Evolutionary conservation across 2,329 filamentous ascomycete species (phyloP).

Genomic region (Aspergillus carbonarius): DNA sequence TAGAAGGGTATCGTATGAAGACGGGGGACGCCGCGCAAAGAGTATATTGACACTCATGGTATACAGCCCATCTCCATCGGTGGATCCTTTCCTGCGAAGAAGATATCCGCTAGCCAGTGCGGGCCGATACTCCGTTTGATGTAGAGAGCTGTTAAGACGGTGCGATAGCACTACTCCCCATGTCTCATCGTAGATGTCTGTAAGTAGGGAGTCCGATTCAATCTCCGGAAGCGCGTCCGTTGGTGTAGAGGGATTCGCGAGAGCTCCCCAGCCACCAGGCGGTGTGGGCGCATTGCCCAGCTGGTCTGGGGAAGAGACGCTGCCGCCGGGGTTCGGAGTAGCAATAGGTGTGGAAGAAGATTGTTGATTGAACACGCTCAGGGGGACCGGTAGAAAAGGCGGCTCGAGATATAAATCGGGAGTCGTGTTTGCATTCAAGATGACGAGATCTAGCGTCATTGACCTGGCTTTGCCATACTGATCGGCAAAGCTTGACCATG

Average conservation of each 20-base stretch:
- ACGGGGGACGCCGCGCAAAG: slow-evolving; percentile 30
- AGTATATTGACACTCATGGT: slow-evolving; percentile 45
- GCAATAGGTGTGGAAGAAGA: slow-evolving; percentile 39
- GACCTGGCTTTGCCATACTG: slow-evolving; percentile 39
- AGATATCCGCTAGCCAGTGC: slow-evolving; percentile 49
- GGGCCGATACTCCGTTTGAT: slow-evolving; percentile 43
- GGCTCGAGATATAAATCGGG: slow-evolving; percentile 38
- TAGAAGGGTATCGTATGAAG: slow-evolving; percentile 37
- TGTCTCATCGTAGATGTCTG: slow-evolving; percentile 60
- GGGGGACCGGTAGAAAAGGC: slow-evolving; percentile 32
- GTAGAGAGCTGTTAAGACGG: slow-evolving; percentile 43
- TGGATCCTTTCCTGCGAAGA: slow-evolving; percentile 44
- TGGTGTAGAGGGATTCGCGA: slow-evolving; percentile 40
- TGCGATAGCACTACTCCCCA: slow-evolving; percentile 59
- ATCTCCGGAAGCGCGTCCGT: slow-evolving; percentile 39
- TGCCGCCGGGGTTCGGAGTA: slow-evolving; percentile 38
- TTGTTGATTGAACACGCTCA: slow-evolving; percentile 33
- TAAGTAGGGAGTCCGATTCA: slow-evolving; percentile 57
- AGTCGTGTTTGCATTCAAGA: slow-evolving; percentile 36
- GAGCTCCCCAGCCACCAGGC: slow-evolving; percentile 26
- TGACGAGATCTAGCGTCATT: slow-evolving; percentile 36
- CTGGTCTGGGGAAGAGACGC: slow-evolving; percentile 44
- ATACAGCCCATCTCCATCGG: slow-evolving; percentile 43
- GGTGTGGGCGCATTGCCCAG: slow-evolving; percentile 41
- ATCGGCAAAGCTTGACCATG: slow-evolving; percentile 38